A percentile compares a stretch with the other conserved stretches of the same genome.
phyloP scores from a whole-genome alignment of 768 basidiomycete species.

The Lactifluus piperatus region DNA sequence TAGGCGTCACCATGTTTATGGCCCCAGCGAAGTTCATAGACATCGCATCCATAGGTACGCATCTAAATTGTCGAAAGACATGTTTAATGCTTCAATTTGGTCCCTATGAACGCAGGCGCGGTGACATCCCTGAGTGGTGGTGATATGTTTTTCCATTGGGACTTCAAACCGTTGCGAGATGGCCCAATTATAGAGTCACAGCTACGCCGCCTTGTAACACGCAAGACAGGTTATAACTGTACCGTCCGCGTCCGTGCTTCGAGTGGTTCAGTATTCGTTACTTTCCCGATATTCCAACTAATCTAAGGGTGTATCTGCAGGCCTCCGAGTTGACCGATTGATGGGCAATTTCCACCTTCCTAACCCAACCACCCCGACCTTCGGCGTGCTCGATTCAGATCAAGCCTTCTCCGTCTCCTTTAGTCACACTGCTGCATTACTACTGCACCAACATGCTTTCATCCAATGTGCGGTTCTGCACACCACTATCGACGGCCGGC shows the following conservation, averaged over 20 bases:
- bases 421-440: constrained; percentile 59
- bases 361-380: constrained; percentile 62
- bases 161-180: constrained; percentile 71
- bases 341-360: constrained; percentile 67
- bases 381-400: constrained; percentile 75
- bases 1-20: constrained; percentile 86
- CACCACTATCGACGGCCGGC: constrained; percentile 65
- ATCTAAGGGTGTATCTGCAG: constrained; percentile 28
- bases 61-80: not conserved
- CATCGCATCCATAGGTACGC: constrained; percentile 73
- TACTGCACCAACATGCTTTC: constrained; percentile 63
- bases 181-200: constrained; percentile 61
- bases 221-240: constrained; percentile 74
- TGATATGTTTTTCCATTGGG: constrained; percentile 84
- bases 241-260: constrained; percentile 78
- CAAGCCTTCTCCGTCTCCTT: constrained; percentile 70
- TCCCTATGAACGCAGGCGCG: constrained; percentile 35
- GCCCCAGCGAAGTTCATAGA: constrained; percentile 76
- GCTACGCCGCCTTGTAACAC: constrained; percentile 53
- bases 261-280: constrained; percentile 42
- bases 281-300: not conserved
- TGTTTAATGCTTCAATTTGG: not conserved
- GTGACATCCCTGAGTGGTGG: constrained; percentile 77
- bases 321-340: constrained; percentile 55
- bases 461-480: constrained; percentile 86